Conservation (phyloP, 208 protist species). For the Leishmania tarentolae region DNA sequence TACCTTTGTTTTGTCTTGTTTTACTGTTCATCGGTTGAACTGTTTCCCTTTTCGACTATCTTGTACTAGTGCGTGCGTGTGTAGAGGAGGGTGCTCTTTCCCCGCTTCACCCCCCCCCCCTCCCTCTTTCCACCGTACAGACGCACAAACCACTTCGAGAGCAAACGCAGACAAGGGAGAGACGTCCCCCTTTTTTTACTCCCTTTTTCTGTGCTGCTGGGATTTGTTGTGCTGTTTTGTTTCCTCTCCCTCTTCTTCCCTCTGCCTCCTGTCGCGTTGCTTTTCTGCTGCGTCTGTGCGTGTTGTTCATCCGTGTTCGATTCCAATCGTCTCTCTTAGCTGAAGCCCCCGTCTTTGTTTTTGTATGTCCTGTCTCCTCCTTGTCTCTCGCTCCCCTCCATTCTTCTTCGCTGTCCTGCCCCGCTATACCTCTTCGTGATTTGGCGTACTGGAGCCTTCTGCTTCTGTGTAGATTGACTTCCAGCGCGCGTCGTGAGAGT, state of each 20-base stretch:
- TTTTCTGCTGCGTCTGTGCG: background rate
- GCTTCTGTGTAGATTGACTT: background rate
- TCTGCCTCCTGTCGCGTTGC: background rate
- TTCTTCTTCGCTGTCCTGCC: too few species aligned
- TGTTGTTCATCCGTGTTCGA: background rate
- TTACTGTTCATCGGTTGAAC: background rate
- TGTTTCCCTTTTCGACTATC: too few species aligned
- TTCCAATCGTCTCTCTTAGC: background rate
- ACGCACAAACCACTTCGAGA: too few species aligned
- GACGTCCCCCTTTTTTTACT: too few species aligned
- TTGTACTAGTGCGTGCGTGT: background rate
- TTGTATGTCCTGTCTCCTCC: too few species aligned
- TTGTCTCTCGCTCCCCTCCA: too few species aligned
- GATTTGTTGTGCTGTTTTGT: too few species aligned
- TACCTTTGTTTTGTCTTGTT: too few species aligned
- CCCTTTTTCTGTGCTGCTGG: too few species aligned
- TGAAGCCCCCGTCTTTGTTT: background rate
- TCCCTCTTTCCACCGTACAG: background rate
- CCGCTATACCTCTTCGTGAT: background rate
- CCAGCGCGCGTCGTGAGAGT: background rate
- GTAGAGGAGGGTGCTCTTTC: background rate
- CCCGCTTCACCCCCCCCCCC: too few species aligned
- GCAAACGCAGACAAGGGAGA: too few species aligned
- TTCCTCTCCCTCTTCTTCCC: slow-evolving; percentile 4
- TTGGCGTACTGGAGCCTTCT: background rate